Evolutionary conservation across 2,329 filamentous ascomycete genomes (phyloP), one percentile per base, ranked within the genome.

Genomic region (Ascomycota sp.): DNA sequence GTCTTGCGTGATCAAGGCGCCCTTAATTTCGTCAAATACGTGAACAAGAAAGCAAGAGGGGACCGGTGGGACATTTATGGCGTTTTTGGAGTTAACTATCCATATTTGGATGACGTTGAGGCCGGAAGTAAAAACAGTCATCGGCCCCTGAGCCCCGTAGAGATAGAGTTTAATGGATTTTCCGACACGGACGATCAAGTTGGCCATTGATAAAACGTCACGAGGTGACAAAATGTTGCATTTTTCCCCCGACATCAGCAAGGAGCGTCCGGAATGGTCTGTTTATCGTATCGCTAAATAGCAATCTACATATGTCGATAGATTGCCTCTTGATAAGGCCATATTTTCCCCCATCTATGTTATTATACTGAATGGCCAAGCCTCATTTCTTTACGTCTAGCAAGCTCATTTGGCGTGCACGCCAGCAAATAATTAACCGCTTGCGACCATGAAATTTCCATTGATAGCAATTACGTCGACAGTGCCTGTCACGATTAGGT

Each of bases 21-120:
- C 10, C 61, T 98, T 46, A 75, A 81, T 49, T 98, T 98, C 48
- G 83, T 95, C 44, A 98, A 95, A 60, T 98, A 95, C 50, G 77
- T 98, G 15, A 91, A 78, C 52, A 63, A 63, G 35, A 69, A 65
- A 30, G 89, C 89, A 7, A 69, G 69, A 45, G 89, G 89, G 1
- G 89, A 95, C 53, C 65, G 89, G 26, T 95, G 85, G 82, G 89
- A 98, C 55, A 63, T 95, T 29, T 75, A 71, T 28, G 89, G 73
- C 1, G 71, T 72, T 22, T 81, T 79, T 49, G 80, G 75, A 17
- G 75, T 93, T 21, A n/a, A n/a, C n/a, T n/a, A n/a, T n/a, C n/a
- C n/a, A n/a, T n/a, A n/a, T n/a, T n/a, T n/a, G n/a, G 65, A 65
- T 37, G 65, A 69, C 34, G 48, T 57, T 23, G 63, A 65, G 2